phyloP scores from a whole-genome alignment of 1,284 basidiomycete genomes.

The Moesziomyces sp. region DNA sequence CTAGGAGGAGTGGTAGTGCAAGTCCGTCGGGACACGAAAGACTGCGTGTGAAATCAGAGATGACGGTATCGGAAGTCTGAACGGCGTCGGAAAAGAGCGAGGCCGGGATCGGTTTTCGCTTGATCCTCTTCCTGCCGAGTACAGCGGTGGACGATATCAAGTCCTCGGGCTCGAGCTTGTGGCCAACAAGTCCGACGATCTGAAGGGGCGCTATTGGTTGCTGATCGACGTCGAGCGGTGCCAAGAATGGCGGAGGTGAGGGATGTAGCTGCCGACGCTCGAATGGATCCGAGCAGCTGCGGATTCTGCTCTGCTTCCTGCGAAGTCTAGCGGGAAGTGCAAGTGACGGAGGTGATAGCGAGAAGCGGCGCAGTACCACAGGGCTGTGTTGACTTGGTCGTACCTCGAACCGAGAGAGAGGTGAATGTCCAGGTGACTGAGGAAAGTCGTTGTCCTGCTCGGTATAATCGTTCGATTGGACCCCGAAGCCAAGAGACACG shows the following conservation, averaged over 20 bases:
- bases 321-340: background rate
- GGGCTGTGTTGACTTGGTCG: background rate
- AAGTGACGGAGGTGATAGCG: background rate
- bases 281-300: constrained; percentile 1
- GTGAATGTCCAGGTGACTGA: constrained; percentile 11
- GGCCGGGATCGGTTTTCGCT: constrained; percentile 24
- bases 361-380: background rate
- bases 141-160: background rate
- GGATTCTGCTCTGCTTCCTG: background rate
- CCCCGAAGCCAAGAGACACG: constrained; percentile 1
- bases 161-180: background rate
- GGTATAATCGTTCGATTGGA: background rate
- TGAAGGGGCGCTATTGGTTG: background rate
- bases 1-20: background rate
- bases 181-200: background rate
- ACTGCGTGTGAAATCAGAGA: background rate
- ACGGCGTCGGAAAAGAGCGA: constrained; percentile 8
- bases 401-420: constrained; percentile 4
- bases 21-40: background rate
- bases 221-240: background rate
- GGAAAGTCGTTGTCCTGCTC: constrained; percentile 3
- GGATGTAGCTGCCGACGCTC: constrained; percentile 4
- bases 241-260: background rate
- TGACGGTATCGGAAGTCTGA: background rate
- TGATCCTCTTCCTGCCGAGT: constrained; percentile 5